Base-by-base conservation (phyloP, 169 alveolate genomes). In the Plasmodium vinckei region DNA sequence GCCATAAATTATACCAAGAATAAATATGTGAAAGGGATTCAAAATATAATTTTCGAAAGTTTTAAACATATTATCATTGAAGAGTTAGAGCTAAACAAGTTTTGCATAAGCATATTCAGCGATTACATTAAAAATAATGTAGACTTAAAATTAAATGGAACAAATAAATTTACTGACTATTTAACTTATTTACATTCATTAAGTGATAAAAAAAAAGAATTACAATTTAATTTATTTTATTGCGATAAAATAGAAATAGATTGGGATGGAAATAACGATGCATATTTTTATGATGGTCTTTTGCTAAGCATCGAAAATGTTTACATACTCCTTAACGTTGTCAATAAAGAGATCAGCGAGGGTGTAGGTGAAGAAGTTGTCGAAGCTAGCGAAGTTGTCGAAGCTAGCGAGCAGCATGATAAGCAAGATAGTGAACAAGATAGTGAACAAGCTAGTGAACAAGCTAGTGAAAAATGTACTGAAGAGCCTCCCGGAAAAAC, bases 291-390 rank as follows among this genome's bases (percentile, higher is more conserved):
- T 59, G 65, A 25, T 19, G 70, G 70, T 1, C 25, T 77, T 15
- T 63, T 46, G 9, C 59, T 57, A 27, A 51, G 46, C 33, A 33
- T 77, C 19, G 88, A 77, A 77, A 77, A 63, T 33, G 51, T 77
- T 33, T 33, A 33, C 5, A 0, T 33, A 4, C 5, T 33, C 7
- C 42, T 33, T 0, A 33, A 0, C 5, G 19, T 77, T 47, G 21
- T n/a, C n/a, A n/a, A n/a, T n/a, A n/a, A n/a, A n/a, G n/a, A n/a
- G n/a, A n/a, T n/a, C n/a, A n/a, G n/a, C n/a, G n/a, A n/a, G n/a
- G n/a, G n/a, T n/a, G n/a, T n/a, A n/a, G n/a, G n/a, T n/a, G n/a
- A n/a, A n/a, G n/a, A n/a, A n/a, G n/a, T n/a, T n/a, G n/a, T n/a
- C n/a, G n/a, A n/a, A n/a, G n/a, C n/a, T n/a, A n/a, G n/a, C n/a